phyloP scores from a whole-genome alignment of 768 basidiomycete species.

The Termitomyces sp. region DNA sequence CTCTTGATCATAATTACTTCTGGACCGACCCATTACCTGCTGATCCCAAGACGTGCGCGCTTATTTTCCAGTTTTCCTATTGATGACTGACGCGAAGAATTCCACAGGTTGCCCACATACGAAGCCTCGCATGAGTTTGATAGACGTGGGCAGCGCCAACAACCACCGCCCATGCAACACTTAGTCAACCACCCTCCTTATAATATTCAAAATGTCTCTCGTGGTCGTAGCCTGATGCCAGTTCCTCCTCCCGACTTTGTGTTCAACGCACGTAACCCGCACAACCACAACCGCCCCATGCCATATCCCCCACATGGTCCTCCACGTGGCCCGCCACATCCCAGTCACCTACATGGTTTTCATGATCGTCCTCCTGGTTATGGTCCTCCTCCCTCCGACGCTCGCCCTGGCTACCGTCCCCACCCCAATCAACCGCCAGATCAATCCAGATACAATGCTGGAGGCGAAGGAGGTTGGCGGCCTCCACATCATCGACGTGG shows the following conservation, averaged over 20 bases:
- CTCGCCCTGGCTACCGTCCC: background rate
- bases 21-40: conserved; percentile 89
- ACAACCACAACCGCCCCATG: conserved; percentile 5
- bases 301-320: conserved; percentile 10
- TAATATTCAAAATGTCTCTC: background rate
- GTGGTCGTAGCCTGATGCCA: conserved; percentile 19
- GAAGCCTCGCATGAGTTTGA: conserved; percentile 79
- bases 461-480: background rate
- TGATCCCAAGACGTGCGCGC: conserved; percentile 71
- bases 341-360: background rate
- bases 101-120: conserved; percentile 61
- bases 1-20: conserved; percentile 92
- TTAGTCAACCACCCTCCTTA: background rate
- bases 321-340: background rate
- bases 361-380: background rate
- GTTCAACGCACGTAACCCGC: background rate
- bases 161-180: conserved; percentile 12
- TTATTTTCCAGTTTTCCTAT: background rate
- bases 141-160: conserved; percentile 19
- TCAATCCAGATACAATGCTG: background rate
- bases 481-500: background rate
- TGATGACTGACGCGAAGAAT: background rate
- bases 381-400: background rate
- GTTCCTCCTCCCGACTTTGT: conserved; percentile 14
- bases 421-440: conserved; percentile 1